Percentiles rank a stretch among this genome's conserved stretches.
Evolutionary conservation across 352 stramenopile species (phyloP).

Genomic region (Phytopythium ostracodes): DNA sequence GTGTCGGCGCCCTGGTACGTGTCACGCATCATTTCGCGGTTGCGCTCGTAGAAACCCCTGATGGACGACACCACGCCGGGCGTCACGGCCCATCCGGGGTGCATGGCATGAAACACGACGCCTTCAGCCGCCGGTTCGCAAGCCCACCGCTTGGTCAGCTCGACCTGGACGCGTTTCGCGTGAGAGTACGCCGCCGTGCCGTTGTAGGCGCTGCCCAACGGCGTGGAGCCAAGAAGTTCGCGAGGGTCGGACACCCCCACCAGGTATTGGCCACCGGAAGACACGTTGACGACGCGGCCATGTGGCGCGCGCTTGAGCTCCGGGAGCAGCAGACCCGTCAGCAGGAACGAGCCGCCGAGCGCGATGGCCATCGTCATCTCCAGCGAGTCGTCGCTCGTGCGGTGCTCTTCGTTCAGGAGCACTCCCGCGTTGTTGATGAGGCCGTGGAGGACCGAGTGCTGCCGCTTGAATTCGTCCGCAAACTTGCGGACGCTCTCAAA

Average conservation of each 20-base stretch:
- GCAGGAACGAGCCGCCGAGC: conserved; percentile 36
- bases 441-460: conserved; percentile 23
- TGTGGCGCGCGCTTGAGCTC: conserved; percentile 31
- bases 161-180: conserved; percentile 46
- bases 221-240: conserved; percentile 23
- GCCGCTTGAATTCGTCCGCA: conserved; percentile 18
- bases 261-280: conserved; percentile 43
- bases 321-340: conserved; percentile 42
- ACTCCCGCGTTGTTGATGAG: conserved; percentile 53
- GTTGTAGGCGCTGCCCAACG: conserved; percentile 21
- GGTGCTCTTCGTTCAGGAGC: conserved; percentile 32
- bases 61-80: conserved; percentile 33
- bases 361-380: conserved; percentile 43
- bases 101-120: conserved; percentile 48
- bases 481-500: conserved; percentile 38
- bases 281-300: conserved; percentile 50
- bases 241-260: conserved; percentile 21
- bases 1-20: conserved; percentile 39
- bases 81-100: conserved; percentile 45
- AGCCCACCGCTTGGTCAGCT: conserved; percentile 43
- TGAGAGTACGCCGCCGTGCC: conserved; percentile 34
- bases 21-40: conserved; percentile 45
- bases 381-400: conserved; percentile 19
- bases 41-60: conserved; percentile 30
- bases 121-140: conserved; percentile 21